Conservation (phyloP, 257 asterid genomes). For the Primulina eburnea region DNA sequence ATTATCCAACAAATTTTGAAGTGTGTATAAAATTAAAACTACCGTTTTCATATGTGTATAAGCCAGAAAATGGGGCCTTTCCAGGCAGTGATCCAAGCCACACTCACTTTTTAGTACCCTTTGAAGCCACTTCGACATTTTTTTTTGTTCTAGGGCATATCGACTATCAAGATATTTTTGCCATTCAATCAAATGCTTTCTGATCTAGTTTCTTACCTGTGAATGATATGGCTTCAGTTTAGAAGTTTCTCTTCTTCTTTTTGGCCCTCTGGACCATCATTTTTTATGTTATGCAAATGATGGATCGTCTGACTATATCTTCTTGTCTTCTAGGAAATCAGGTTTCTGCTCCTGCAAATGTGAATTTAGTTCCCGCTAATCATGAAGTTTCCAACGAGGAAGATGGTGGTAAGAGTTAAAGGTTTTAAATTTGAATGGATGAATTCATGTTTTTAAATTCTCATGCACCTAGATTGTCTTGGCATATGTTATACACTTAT, state of each 20-base stretch:
- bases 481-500: no score
- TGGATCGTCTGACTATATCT: constrained; percentile 13
- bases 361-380: constrained; percentile 31
- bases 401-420: constrained; percentile 51
- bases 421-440: background rate
- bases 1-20: no score
- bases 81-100: background rate
- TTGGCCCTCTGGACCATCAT: constrained; percentile 9
- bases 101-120: background rate
- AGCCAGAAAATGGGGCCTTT: no score
- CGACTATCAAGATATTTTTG: background rate
- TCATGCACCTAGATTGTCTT: no score
- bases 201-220: background rate
- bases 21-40: no score
- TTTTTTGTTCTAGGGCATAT: background rate
- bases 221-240: background rate
- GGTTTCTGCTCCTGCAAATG: constrained; percentile 35
- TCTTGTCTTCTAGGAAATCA: constrained; percentile 43
- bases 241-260: constrained; percentile 13
- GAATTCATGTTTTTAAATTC: no score
- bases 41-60: no score
- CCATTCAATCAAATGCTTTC: constrained; percentile 9
- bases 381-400: constrained; percentile 40
- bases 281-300: constrained; percentile 3
- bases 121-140: background rate